Conservation (phyloP, 2,329 filamentous ascomycete genomes). For the Neospermospora avenae region DNA sequence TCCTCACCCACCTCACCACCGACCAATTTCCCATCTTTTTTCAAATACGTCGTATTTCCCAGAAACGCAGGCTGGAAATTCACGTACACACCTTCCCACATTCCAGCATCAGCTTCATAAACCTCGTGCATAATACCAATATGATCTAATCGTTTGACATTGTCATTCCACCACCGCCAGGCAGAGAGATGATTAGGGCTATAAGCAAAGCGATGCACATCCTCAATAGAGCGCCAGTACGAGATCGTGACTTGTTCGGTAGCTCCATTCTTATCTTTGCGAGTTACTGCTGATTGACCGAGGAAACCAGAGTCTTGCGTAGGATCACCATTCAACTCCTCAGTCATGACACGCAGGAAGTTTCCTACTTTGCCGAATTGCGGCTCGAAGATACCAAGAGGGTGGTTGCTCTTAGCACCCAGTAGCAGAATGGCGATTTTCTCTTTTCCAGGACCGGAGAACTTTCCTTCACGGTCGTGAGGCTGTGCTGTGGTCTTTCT, state of each 20-base stretch:
- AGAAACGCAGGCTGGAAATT: slow-evolving; percentile 23
- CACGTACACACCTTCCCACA: slow-evolving; percentile 22
- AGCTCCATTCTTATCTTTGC: slow-evolving; percentile 19
- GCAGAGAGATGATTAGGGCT: slow-evolving; percentile 73
- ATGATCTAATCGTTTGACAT: slow-evolving; percentile 16
- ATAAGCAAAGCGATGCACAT: slow-evolving; percentile 33
- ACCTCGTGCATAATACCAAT: slow-evolving; percentile 28
- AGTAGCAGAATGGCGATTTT: slow-evolving; percentile 22
- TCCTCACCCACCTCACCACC: slow-evolving; percentile 19
- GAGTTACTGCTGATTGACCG: slow-evolving; percentile 14
- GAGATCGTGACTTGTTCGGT: slow-evolving; percentile 18
- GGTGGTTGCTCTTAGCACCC: slow-evolving; percentile 24
- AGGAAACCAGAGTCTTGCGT: slow-evolving; percentile 23
- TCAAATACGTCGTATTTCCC: slow-evolving; percentile 23
- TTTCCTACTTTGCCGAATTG: slow-evolving; percentile 12
- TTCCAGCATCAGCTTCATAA: slow-evolving; percentile 19
- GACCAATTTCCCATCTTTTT: slow-evolving; percentile 19
- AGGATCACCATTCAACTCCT: slow-evolving; percentile 14
- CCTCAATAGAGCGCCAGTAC: slow-evolving; percentile 21
- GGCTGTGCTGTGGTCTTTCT: slow-evolving; percentile 19
- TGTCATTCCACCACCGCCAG: slow-evolving; percentile 70
- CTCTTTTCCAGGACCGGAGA: slow-evolving; percentile 14
- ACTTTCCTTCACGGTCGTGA: slow-evolving; percentile 16
- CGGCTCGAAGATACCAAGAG: slow-evolving; percentile 22
- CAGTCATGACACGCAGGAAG: slow-evolving; percentile 14